Conservation (phyloP, 768 basidiomycete genomes). For the Panellus pusillus region DNA sequence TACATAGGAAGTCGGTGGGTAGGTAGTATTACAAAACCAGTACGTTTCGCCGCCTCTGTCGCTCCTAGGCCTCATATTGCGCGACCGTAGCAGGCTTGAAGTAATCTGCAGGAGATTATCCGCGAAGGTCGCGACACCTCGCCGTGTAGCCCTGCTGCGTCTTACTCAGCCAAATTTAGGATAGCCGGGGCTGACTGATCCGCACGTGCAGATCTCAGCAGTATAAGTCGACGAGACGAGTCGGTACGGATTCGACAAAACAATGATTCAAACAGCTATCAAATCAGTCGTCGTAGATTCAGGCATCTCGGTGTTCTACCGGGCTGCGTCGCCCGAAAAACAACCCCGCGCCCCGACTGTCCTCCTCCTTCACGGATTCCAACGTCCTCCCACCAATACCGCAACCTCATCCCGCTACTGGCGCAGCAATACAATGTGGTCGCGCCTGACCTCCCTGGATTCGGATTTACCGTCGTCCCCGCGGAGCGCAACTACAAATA, state of each 20-base stretch:
- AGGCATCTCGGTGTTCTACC: conserved; percentile 44
- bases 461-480: conserved; percentile 47
- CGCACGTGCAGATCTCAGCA: too few relatives aligned
- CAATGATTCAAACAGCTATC: conserved; percentile 20
- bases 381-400: conserved; percentile 47
- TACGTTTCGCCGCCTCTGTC: too few relatives aligned
- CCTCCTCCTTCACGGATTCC: conserved; percentile 52
- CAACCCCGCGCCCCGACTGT: conserved; percentile 30
- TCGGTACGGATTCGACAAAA: conserved; percentile 6
- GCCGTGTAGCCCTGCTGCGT: too few relatives aligned
- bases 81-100: too few relatives aligned
- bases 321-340: conserved; percentile 35
- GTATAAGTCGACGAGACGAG: too few relatives aligned
- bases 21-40: too few relatives aligned
- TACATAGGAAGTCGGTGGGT: too few relatives aligned
- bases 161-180: too few relatives aligned
- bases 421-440: conserved; percentile 40
- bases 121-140: too few relatives aligned
- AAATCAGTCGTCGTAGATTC: conserved; percentile 30
- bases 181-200: too few relatives aligned
- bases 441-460: conserved; percentile 54
- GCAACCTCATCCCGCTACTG: conserved; percentile 45
- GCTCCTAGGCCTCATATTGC: too few relatives aligned
- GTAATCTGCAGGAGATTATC: too few relatives aligned
- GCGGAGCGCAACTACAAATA: conserved; percentile 36